A percentile compares a stretch with the other conserved stretches of the same genome.
Conservation (phyloP, 768 basidiomycete genomes). For the Termitomyces eurrhizus region DNA sequence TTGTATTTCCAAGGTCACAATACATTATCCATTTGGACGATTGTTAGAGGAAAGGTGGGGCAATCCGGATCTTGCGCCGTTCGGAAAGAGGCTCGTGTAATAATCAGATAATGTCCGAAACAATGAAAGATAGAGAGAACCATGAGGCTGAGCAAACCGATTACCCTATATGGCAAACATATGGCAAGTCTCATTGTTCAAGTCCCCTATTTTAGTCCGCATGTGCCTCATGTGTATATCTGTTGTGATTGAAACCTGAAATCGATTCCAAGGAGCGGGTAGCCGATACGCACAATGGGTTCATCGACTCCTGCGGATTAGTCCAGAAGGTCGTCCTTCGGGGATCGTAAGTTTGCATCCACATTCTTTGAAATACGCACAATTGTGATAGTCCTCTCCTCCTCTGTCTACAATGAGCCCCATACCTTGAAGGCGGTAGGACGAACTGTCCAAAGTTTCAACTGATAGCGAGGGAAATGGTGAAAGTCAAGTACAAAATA, state of each 20-base stretch:
- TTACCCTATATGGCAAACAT: neutral
- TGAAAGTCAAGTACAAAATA: neutral
- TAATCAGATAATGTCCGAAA: neutral
- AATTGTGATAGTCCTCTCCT: neutral
- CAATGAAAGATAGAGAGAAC: neutral
- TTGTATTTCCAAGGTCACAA: neutral
- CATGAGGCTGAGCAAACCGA: neutral
- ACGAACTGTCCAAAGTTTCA: neutral
- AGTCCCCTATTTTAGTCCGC: neutral
- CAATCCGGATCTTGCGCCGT: neutral
- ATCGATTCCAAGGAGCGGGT: neutral
- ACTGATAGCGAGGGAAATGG: neutral
- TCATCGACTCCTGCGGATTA: neutral
- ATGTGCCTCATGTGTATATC: neutral
- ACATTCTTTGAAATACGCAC: neutral
- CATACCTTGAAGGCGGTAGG: neutral
- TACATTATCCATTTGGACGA: neutral
- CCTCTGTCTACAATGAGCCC: neutral
- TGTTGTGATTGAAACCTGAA: neutral
- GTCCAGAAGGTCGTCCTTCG: neutral
- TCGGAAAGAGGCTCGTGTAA: neutral
- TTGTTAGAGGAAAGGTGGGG: neutral
- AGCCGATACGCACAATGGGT: neutral
- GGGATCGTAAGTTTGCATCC: neutral
- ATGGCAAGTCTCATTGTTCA: neutral